Conservation (phyloP, 495 filamentous ascomycete genomes). For the Aspergillus carlsbadensis region DNA sequence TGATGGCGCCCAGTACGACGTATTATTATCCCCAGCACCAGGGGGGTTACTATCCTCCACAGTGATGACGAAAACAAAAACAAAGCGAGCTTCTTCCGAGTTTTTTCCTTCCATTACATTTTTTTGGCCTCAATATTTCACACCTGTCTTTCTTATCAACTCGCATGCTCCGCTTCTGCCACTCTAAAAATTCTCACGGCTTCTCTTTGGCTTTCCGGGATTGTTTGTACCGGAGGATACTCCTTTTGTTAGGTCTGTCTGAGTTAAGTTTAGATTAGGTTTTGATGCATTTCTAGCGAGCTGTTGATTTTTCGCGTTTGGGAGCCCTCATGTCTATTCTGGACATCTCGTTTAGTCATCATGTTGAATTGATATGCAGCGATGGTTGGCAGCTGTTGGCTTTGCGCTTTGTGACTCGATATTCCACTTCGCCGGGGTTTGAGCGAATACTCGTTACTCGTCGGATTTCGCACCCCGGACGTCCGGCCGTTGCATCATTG, state of each 20-base stretch:
- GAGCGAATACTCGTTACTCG: background rate
- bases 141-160: slow-evolving; percentile 10
- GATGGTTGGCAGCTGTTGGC: background rate
- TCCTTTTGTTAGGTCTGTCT: slow-evolving; percentile 12
- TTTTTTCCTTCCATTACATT: slow-evolving; percentile 13
- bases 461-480: slow-evolving; percentile 8
- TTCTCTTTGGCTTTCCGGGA: slow-evolving; percentile 13
- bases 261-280: slow-evolving; percentile 29
- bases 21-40: slow-evolving; percentile 72
- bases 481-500: slow-evolving; percentile 6
- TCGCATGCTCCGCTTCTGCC: slow-evolving; percentile 13
- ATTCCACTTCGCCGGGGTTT: background rate
- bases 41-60: slow-evolving; percentile 63
- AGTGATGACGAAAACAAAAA: slow-evolving; percentile 35
- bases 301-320: slow-evolving; percentile 16
- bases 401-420: slow-evolving; percentile 1
- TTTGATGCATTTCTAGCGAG: slow-evolving; percentile 42
- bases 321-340: background rate
- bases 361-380: slow-evolving; percentile 1
- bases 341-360: slow-evolving; percentile 3
- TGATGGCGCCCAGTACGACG: slow-evolving; percentile 71
- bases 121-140: background rate
- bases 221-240: slow-evolving; percentile 5
- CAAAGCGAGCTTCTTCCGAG: slow-evolving; percentile 1
- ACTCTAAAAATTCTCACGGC: slow-evolving; percentile 13